These are phyloP conservation scores for Clarireedia paspali DNA, from an alignment of 2,329 filamentous ascomycete species.

Conservation along the genomic window DNA sequence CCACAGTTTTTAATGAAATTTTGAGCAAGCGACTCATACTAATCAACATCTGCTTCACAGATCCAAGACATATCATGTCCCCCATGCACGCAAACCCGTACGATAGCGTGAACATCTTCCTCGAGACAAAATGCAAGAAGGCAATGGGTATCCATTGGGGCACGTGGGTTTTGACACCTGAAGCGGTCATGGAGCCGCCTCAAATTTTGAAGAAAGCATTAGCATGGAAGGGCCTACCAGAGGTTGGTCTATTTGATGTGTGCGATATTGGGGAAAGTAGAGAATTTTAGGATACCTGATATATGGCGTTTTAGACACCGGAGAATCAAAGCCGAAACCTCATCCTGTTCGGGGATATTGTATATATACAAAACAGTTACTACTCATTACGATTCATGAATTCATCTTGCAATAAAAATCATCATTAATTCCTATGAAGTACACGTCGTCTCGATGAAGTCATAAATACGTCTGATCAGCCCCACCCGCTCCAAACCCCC, in stretches of 20 bases:
- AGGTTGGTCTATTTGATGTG: conserved; percentile 70
- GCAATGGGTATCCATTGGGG: conserved; percentile 93
- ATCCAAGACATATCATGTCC: conserved; percentile 64
- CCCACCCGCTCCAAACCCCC: not conserved
- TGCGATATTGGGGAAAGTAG: conserved; percentile 79
- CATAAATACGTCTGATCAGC: not conserved
- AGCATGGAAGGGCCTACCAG: conserved; percentile 54
- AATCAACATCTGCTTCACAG: conserved; percentile 13
- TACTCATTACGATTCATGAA: not conserved
- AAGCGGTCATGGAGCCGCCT: conserved; percentile 81
- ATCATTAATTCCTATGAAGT: conserved; percentile 8
- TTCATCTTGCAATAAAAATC: not conserved
- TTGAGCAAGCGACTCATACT: not conserved
- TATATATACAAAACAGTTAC: not conserved
- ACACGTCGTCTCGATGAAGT: conserved; percentile 1
- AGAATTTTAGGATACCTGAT: conserved; percentile 50
- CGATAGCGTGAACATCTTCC: conserved; percentile 84
- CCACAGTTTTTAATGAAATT: not conserved
- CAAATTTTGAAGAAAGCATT: conserved; percentile 64
- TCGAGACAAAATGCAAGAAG: conserved; percentile 67
- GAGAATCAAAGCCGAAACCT: too few relatives aligned
- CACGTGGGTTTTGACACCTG: conserved; percentile 52
- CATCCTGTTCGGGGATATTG: too few relatives aligned
- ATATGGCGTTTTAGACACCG: not conserved
- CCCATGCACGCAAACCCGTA: conserved; percentile 79